phyloP scores from a whole-genome alignment of 202 grass and related monocot species.

The Eragrostis tef region DNA sequence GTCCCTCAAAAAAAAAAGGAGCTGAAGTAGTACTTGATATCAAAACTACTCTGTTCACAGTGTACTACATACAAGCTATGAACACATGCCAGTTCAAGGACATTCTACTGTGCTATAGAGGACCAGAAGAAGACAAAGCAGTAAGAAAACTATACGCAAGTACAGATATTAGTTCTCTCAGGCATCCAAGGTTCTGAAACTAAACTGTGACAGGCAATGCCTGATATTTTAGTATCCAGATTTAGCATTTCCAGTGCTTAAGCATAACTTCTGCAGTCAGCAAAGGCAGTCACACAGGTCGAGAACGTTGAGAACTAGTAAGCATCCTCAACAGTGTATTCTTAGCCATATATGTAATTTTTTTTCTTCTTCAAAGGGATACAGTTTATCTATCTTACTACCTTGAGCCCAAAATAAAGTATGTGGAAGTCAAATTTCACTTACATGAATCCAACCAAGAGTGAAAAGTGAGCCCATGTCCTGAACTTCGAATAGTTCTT shows the following conservation, averaged over 20 bases:
- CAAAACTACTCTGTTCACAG: background rate
- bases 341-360: slow-evolving; percentile 2
- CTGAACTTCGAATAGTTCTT: slow-evolving; percentile 99
- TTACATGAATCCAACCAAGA: slow-evolving; percentile 99
- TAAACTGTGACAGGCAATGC: background rate
- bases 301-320: slow-evolving; percentile 12
- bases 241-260: slow-evolving; percentile 1
- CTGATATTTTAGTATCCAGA: slow-evolving; percentile 26
- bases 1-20: too few species aligned
- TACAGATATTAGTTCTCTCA: background rate
- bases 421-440: slow-evolving; percentile 48
- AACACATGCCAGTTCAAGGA: slow-evolving; percentile 24
- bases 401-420: slow-evolving; percentile 29
- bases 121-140: background rate
- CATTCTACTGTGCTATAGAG: background rate
- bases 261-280: slow-evolving; percentile 13
- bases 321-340: slow-evolving; percentile 9
- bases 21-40: too few species aligned
- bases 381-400: slow-evolving; percentile 31
- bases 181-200: slow-evolving; percentile 3
- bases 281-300: slow-evolving; percentile 20
- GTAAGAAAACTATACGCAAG: background rate
- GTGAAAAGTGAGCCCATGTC: slow-evolving; percentile 89
- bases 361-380: background rate
- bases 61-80: slow-evolving; percentile 2